Base-by-base conservation (phyloP, 2,329 filamentous ascomycete species). In the Colletotrichum lini region DNA sequence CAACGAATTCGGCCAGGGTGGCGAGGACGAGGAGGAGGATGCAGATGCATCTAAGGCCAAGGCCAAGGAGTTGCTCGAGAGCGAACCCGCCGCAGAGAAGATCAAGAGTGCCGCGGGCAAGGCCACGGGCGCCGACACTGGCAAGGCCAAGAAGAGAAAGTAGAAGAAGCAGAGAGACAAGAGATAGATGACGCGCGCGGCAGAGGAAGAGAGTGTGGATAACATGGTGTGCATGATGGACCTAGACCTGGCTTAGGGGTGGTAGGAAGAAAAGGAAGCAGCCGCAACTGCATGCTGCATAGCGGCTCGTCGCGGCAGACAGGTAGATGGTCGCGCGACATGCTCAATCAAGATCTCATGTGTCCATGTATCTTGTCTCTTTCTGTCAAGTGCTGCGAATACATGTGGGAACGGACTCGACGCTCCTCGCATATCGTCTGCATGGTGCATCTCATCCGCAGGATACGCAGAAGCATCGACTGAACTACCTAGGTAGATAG, bases 1-100 rank as follows among this genome's bases (percentile, higher is more conserved):
- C 79, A 99, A 99, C 81, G 96, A 99, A 82, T 99, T 98, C 79
- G 96, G 96, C 10, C 96, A 98, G 86, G 96, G 96, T 45, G 96
- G 96, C n/a, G 96, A 97, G n/a, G 93, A 94, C 35, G 94, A 95
- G 26, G 89, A 90, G 45, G 87, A 87, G 57, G 87, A 79, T 44
- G 77, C 78, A 15, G 87, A 79, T 49, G 77, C 78, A n/a, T 50
- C 40, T 26, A 80, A 82, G 75, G 78, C 82, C 65, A 78, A 81
- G 72, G 74, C 74, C 13, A 78, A 80, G 65, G 74, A 77, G 49
- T 74, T 75, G 23, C 78, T 76, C 16, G 81, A 83, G 70, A 75
- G 75, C 6, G 81, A 82, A 47, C 80, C 82, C 76, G 76, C 79
- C 1, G 80, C 79, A 8, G 83, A 77, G 57, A 73, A 74, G 70